A percentile compares a stretch with the other conserved stretches of the same genome.
These are phyloP conservation scores for Russula foetens DNA, from an alignment of 768 basidiomycete genomes.

Conservation along the genomic window DNA sequence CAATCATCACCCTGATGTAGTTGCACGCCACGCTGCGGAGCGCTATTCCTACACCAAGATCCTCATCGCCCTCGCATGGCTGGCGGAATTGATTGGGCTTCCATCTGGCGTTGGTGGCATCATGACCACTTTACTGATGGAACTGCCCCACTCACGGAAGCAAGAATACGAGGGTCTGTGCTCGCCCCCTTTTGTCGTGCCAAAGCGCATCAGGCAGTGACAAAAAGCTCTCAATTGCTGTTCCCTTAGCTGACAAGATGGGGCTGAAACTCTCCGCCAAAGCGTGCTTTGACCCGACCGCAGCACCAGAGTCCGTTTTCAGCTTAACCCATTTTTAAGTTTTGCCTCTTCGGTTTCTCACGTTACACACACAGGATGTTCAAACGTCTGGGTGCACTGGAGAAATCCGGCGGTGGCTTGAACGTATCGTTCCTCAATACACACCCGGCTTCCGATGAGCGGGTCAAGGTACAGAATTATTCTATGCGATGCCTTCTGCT, in stretches of 20 bases:
- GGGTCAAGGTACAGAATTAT: conserved; percentile 48
- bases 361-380: conserved; percentile 43
- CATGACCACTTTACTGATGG: conserved; percentile 43
- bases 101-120: conserved; percentile 45
- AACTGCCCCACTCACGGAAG: conserved; percentile 76
- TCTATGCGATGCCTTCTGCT: background rate
- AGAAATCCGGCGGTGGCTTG: conserved; percentile 30
- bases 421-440: conserved; percentile 62
- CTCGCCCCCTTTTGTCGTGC: background rate
- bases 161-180: conserved; percentile 71
- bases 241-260: conserved; percentile 65
- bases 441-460: conserved; percentile 67
- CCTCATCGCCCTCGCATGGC: conserved; percentile 31
- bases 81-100: conserved; percentile 45
- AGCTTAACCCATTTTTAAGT: background rate
- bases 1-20: conserved; percentile 20
- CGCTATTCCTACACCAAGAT: conserved; percentile 37
- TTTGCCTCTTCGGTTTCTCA: background rate
- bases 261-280: conserved; percentile 72
- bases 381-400: conserved; percentile 50
- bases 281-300: conserved; percentile 82
- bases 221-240: background rate
- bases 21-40: conserved; percentile 52
- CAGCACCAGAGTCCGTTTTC: conserved; percentile 54
- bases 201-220: background rate